Base-by-base conservation (phyloP, 352 stramenopile genomes). In the Globisporangium orthogonon region DNA sequence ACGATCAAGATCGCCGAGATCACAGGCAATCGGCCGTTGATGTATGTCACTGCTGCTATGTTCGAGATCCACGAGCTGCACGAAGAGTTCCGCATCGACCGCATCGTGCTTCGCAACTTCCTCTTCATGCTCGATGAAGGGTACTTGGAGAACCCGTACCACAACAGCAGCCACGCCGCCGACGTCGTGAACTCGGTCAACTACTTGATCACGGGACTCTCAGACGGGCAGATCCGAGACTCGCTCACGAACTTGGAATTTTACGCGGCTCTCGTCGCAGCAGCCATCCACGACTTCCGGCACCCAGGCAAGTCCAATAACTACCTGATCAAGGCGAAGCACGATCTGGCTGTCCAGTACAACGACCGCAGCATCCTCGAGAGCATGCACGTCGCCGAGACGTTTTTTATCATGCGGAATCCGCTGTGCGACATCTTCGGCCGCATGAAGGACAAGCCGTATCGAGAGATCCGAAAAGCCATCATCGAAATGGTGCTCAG, bases 401-500 rank as follows among this genome's bases (percentile, higher is more conserved):
- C 86, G 4, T 95, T 95, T 51, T 86, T 87, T 50, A 72, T 94
- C 33, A 87, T 86, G 73, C 70, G 70, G 10, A 72, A 83, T 43
- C 83, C 78, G 46, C 61, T 78, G 6, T 90, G 76, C 57, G 76
- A 92, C 63, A 90, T 92, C 59, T 92, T 92, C 64, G 77, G 74
- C 2, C 69, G 79, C 37, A 85, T 96, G 73, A 88, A 86, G 47
- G 70, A 84, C 60, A 86, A 87, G 48, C 72, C 73, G 48, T 89
- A 85, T 47, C 74, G 74, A n/a, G 81, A 91, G 61, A 86, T 90
- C 28, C 78, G 81, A 23, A 91, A 90, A 53, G 79, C 78, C 2
- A 94, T 94, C 52, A 94, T 94, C 39, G 79, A 93, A 58, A 92
- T 91, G 76, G 85, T 95, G n/a, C 69, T 96, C 18, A 86, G 78